Conservation (phyloP, 192 early-diverging fungal species). For the Funneliformis geosporum region DNA sequence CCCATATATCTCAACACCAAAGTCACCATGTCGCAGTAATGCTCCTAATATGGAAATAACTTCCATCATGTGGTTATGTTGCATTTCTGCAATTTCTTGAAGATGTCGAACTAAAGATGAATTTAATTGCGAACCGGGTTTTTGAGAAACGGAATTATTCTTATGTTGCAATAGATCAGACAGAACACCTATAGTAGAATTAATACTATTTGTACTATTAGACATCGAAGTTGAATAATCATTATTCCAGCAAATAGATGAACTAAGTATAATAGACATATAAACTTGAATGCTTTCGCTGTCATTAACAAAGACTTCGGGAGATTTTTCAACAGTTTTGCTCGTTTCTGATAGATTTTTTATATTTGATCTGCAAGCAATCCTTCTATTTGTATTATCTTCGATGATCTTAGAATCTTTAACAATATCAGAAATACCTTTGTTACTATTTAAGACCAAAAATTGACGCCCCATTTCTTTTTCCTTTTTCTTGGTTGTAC, state of each 20-base stretch:
- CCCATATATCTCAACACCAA: not conserved
- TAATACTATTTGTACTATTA: not conserved
- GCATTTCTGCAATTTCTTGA: conserved; percentile 6
- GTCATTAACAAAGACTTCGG: too few relatives aligned
- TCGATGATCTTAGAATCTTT: not conserved
- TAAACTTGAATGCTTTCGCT: not conserved
- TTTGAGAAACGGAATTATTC: not conserved
- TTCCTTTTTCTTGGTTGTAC: not conserved
- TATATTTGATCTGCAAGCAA: not conserved
- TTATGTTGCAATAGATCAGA: not conserved
- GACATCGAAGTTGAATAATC: not conserved
- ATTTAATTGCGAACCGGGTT: not conserved
- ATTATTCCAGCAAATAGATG: not conserved
- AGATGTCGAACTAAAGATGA: not conserved
- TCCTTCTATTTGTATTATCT: not conserved
- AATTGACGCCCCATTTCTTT: not conserved
- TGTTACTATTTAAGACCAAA: not conserved
- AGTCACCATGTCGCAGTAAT: not conserved
- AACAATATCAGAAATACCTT: not conserved
- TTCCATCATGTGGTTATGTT: conserved; percentile 14
- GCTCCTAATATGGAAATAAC: not conserved
- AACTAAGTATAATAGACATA: conserved; percentile 12
- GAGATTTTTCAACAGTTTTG: not conserved
- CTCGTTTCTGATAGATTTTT: not conserved
- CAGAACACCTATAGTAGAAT: not conserved